phyloP scores from a whole-genome alignment of 768 basidiomycete genomes.

The Mycena epipterygia region DNA sequence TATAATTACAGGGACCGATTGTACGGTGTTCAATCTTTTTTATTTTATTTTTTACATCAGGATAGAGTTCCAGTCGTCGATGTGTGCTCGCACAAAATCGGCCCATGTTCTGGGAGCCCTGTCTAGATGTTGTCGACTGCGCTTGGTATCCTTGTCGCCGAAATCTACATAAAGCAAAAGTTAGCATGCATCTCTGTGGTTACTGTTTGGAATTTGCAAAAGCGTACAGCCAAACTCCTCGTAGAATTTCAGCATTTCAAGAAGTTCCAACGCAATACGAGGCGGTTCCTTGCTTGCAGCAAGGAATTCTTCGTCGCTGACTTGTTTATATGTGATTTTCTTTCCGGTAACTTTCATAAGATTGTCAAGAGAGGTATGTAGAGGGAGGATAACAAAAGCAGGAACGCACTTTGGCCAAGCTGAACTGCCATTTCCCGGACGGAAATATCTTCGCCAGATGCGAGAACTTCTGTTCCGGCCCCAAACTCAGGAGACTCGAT shows the following conservation, averaged over 20 bases:
- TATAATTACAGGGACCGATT: no score
- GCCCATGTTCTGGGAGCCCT: conserved; percentile 16
- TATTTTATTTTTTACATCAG: no score
- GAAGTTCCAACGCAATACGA: conserved; percentile 8
- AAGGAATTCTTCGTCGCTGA: conserved; percentile 18
- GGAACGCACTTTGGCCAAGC: conserved; percentile 9
- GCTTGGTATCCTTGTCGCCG: background rate
- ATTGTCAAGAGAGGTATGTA: background rate
- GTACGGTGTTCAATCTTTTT: no score
- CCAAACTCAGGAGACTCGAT: conserved; percentile 14
- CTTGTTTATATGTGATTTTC: conserved; percentile 7
- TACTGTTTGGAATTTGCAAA: background rate
- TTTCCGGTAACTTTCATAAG: conserved; percentile 17
- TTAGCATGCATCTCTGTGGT: background rate
- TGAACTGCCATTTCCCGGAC: background rate
- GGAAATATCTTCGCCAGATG: conserved; percentile 7
- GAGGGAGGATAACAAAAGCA: no score
- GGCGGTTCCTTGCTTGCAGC: background rate
- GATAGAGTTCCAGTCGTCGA: conserved; percentile 10
- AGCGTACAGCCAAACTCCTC: conserved; percentile 28
- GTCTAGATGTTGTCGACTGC: conserved; percentile 3
- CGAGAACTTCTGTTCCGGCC: background rate
- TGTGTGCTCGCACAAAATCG: conserved; percentile 18
- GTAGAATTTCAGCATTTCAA: conserved; percentile 9
- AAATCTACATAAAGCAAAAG: background rate